Evolutionary conservation across 495 filamentous ascomycete species (phyloP).

Genomic region (Penicillium psychrofluorescens): DNA sequence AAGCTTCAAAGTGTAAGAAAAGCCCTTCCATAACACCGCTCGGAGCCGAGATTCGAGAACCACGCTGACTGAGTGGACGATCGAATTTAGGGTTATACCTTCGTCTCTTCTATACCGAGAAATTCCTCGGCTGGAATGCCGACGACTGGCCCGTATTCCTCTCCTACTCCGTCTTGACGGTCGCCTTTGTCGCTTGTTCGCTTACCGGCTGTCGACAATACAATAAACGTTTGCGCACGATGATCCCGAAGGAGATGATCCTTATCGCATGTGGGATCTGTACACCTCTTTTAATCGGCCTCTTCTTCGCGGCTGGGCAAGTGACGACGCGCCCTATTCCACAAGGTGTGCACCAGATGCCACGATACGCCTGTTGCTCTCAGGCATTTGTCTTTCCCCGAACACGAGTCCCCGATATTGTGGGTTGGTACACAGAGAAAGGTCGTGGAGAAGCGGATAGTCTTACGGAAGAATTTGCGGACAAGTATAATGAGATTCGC

Average conservation of each 20-base stretch:
- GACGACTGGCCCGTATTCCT: constrained; percentile 41
- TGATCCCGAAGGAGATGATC: constrained; percentile 9
- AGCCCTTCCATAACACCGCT: too few relatives aligned
- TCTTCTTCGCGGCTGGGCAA: constrained; percentile 28
- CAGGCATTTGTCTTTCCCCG: constrained; percentile 37
- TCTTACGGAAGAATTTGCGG: constrained; percentile 38
- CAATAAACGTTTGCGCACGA: neutral
- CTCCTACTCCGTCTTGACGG: constrained; percentile 14
- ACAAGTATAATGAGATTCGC: constrained; percentile 20
- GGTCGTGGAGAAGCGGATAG: constrained; percentile 23
- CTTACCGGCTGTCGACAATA: constrained; percentile 2
- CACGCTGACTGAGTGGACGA: neutral
- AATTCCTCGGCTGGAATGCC: constrained; percentile 45
- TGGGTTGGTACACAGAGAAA: neutral
- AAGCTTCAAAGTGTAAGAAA: constrained; percentile 15
- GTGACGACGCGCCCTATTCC: constrained; percentile 26
- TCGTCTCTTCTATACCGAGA: constrained; percentile 51
- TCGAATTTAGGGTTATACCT: constrained; percentile 37
- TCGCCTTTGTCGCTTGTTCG: constrained; percentile 4
- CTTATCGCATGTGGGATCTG: constrained; percentile 11
- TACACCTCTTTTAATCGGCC: constrained; percentile 20
- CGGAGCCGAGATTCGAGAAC: neutral
- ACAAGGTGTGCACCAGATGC: constrained; percentile 40
- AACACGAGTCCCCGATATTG: constrained; percentile 21
- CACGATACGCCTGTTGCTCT: constrained; percentile 43